Percentiles rank a stretch among this genome's conserved stretches.
Conservation (phyloP, 1,139 yeast species). For the Meyerozyma smithsonii region DNA sequence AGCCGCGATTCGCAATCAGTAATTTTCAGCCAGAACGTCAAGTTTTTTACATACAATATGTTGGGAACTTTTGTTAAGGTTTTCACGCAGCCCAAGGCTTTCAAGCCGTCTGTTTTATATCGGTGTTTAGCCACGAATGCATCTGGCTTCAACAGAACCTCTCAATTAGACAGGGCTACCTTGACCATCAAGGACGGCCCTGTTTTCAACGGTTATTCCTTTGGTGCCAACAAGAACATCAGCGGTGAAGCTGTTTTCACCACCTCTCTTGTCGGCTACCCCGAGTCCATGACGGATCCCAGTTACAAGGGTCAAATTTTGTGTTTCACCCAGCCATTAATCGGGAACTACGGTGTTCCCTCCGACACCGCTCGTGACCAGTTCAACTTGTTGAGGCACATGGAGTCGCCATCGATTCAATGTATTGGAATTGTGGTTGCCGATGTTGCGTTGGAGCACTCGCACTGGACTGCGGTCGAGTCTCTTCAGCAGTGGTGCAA, state of each 20-base stretch:
- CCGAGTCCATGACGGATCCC: slow-evolving; percentile 98
- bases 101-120: not conserved
- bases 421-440: slow-evolving; percentile 96
- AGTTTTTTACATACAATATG: slow-evolving; percentile 2
- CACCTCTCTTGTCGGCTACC: slow-evolving; percentile 95
- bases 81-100: not conserved
- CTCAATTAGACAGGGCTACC: slow-evolving; percentile 73
- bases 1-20: slow-evolving; percentile 41
- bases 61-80: slow-evolving; percentile 1
- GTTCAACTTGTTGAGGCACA: slow-evolving; percentile 77
- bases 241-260: slow-evolving; percentile 98
- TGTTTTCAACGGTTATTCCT: slow-evolving; percentile 85
- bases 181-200: slow-evolving; percentile 92
- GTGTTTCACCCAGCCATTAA: slow-evolving; percentile 93
- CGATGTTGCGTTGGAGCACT: slow-evolving; percentile 89
- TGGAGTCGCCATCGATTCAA: slow-evolving; percentile 88
- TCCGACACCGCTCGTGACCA: slow-evolving; percentile 75
- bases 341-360: slow-evolving; percentile 98
- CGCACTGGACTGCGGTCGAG: slow-evolving; percentile 99
- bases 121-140: slow-evolving; percentile 40
- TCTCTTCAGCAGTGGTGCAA: slow-evolving; percentile 93
- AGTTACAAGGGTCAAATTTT: slow-evolving; percentile 94
- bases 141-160: slow-evolving; percentile 31
- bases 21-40: slow-evolving; percentile 4
- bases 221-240: slow-evolving; percentile 87